Percentiles rank a stretch among this genome's conserved stretches.
Evolutionary conservation across 768 basidiomycete genomes (phyloP).

Genomic region (Trametes cubensis): DNA sequence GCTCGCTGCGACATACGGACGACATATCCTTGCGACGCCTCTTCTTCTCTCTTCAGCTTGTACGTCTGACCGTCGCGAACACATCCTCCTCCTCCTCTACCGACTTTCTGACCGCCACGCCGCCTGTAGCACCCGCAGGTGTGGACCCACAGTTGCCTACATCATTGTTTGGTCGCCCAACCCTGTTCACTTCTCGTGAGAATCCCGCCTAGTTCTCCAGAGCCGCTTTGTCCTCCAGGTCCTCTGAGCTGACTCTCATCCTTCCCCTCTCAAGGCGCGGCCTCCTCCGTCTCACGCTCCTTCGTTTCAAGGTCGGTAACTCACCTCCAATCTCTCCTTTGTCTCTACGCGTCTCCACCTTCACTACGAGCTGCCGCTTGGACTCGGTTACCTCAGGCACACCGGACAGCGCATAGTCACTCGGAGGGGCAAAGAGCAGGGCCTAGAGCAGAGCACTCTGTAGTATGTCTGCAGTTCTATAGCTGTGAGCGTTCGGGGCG

Average conservation of each 20-base stretch:
- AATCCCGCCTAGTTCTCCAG: constrained; percentile 25
- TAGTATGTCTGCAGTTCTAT: background rate
- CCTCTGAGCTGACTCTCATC: constrained; percentile 34
- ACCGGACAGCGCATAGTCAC: background rate
- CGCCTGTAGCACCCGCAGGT: constrained; percentile 8
- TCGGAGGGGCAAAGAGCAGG: background rate
- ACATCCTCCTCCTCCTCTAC: background rate
- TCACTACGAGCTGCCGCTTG: background rate
- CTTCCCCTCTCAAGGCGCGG: constrained; percentile 53
- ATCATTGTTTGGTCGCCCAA: constrained; percentile 27
- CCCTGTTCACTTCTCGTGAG: constrained; percentile 33
- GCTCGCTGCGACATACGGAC: constrained; percentile 23
- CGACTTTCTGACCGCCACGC: background rate
- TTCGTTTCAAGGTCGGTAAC: constrained; percentile 53
- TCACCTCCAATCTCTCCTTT: constrained; percentile 25
- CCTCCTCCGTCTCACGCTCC: constrained; percentile 71
- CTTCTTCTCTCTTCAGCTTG: constrained; percentile 3
- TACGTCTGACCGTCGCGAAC: constrained; percentile 1
- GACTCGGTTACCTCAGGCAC: background rate
- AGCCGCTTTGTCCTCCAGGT: constrained; percentile 32
- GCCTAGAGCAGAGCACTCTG: no score
- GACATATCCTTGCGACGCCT: constrained; percentile 31
- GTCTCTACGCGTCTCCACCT: background rate
- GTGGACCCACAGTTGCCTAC: constrained; percentile 57
- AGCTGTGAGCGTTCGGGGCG: background rate